Conservation (phyloP, 257 asterid species). For the Solanum habrochaites region DNA sequence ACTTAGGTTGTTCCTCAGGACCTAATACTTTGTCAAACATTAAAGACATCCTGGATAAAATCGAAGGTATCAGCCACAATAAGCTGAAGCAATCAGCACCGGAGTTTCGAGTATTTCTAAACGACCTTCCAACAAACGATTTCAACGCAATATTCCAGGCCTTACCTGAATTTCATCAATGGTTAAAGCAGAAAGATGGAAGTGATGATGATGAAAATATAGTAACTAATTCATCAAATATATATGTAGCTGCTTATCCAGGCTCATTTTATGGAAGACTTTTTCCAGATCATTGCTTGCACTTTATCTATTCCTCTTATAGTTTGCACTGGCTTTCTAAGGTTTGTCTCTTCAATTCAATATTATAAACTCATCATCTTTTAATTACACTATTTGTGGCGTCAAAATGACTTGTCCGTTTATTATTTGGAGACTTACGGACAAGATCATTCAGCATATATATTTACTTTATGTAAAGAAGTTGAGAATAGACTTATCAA, state of each 20-base stretch:
- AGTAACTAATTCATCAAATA: slow-evolving; percentile 5
- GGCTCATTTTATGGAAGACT: slow-evolving; percentile 84
- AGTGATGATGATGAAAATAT: slow-evolving; percentile 5
- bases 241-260: slow-evolving; percentile 68
- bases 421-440: neutral
- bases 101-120: slow-evolving; percentile 57
- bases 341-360: slow-evolving; percentile 14
- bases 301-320: slow-evolving; percentile 68
- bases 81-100: slow-evolving; percentile 16
- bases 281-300: slow-evolving; percentile 61
- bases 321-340: slow-evolving; percentile 88
- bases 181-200: slow-evolving; percentile 19
- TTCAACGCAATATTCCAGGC: slow-evolving; percentile 76
- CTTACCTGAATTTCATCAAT: slow-evolving; percentile 50
- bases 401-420: neutral
- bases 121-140: slow-evolving; percentile 77
- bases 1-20: slow-evolving; percentile 89
- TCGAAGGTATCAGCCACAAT: slow-evolving; percentile 14
- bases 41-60: slow-evolving; percentile 33
- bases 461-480: neutral
- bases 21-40: slow-evolving; percentile 65
- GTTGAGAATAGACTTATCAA: neutral
- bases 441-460: neutral
- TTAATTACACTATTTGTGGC: neutral
- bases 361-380: neutral